Evolutionary conservation across 495 filamentous ascomycete species (phyloP).

Genomic region (Aspergillus asperescens): DNA sequence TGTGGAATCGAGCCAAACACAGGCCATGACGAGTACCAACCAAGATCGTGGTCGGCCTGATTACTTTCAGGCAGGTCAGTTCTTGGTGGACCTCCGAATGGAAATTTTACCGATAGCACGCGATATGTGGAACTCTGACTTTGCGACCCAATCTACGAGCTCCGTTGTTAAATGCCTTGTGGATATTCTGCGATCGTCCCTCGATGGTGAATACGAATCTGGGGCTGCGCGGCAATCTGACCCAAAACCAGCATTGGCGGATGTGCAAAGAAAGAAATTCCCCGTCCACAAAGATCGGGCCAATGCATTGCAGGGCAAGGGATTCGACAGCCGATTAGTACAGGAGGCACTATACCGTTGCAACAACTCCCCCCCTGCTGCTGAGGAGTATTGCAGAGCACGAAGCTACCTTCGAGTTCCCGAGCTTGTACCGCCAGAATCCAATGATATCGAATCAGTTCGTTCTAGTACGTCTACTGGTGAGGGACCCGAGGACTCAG

Average conservation of each 20-base stretch:
- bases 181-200: constrained; percentile 74
- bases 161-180: constrained; percentile 73
- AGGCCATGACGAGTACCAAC: constrained; percentile 55
- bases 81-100: constrained; percentile 82
- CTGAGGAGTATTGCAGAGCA: constrained; percentile 69
- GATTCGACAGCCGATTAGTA: constrained; percentile 54
- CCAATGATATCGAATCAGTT: constrained; percentile 48
- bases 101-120: constrained; percentile 72
- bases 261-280: constrained; percentile 36
- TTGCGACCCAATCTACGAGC: constrained; percentile 67
- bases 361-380: constrained; percentile 54
- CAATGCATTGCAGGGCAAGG: constrained; percentile 39
- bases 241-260: constrained; percentile 37
- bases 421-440: constrained; percentile 57
- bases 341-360: constrained; percentile 81
- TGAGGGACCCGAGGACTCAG: constrained; percentile 30
- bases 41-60: constrained; percentile 56
- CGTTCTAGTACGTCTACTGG: constrained; percentile 26
- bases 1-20: constrained; percentile 63
- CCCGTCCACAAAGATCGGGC: constrained; percentile 46
- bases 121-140: constrained; percentile 70
- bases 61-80: constrained; percentile 66
- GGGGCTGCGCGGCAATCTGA: constrained; percentile 58
- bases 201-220: constrained; percentile 69
- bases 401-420: constrained; percentile 40